A percentile compares a stretch with the other conserved stretches of the same genome.
Conservation (phyloP, 345 rosid species). For the Eutrema japonicum region DNA sequence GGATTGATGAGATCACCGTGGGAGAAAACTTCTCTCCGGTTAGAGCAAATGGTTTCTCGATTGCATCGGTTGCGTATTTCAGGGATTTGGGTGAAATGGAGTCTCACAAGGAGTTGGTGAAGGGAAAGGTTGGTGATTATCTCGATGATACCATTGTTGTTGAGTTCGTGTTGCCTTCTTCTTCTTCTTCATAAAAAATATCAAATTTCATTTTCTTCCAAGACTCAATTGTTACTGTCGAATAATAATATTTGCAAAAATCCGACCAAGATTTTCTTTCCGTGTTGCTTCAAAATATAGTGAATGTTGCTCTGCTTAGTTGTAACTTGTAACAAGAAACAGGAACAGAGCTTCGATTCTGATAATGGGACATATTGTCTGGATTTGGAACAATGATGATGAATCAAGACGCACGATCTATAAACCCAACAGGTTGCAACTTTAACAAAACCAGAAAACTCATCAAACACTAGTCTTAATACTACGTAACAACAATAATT, state of each 20-base stretch:
- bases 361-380: too few relatives aligned
- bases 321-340: too few relatives aligned
- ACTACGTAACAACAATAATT: too few relatives aligned
- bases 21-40: constrained; percentile 86
- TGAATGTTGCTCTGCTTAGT: too few relatives aligned
- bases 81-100: constrained; percentile 52
- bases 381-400: too few relatives aligned
- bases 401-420: too few relatives aligned
- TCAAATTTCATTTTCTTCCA: neutral
- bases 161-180: constrained; percentile 58
- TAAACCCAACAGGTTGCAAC: too few relatives aligned
- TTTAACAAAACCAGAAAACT: too few relatives aligned
- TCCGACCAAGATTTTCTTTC: too few relatives aligned
- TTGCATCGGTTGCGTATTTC: constrained; percentile 67
- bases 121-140: constrained; percentile 58
- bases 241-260: neutral
- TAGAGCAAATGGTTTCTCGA: constrained; percentile 71
- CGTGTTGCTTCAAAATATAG: too few relatives aligned
- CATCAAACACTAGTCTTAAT: too few relatives aligned
- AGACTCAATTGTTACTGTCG: neutral
- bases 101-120: constrained; percentile 38
- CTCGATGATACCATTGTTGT: constrained; percentile 68
- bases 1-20: constrained; percentile 50
- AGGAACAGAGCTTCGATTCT: too few relatives aligned
- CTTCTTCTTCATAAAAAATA: neutral